phyloP scores from a whole-genome alignment of 2,329 filamentous ascomycete genomes.

The Didymella glomerata region DNA sequence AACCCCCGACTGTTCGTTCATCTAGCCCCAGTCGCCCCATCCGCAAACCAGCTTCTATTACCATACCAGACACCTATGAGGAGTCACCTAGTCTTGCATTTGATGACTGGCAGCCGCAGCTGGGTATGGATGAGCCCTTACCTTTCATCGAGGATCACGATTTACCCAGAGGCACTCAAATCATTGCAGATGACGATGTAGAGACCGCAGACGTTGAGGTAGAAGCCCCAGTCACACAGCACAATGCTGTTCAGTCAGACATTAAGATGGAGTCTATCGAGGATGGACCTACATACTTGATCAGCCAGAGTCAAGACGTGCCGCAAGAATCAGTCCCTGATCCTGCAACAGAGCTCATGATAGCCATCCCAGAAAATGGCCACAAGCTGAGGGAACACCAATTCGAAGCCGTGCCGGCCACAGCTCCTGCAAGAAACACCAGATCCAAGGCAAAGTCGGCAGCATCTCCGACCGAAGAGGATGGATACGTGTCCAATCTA shows the following conservation, averaged over 20 bases:
- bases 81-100: not conserved
- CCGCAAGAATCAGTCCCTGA: slow-evolving; percentile 3
- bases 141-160: slow-evolving; percentile 21
- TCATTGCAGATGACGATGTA: not conserved
- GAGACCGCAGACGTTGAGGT: not conserved
- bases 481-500: slow-evolving; percentile 18
- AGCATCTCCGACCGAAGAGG: slow-evolving; percentile 31
- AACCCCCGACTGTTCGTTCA: not conserved
- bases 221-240: not conserved
- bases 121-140: slow-evolving; percentile 17
- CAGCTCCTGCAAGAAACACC: slow-evolving; percentile 43
- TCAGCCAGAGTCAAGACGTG: slow-evolving; percentile 14
- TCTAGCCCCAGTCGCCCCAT: not conserved
- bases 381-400: slow-evolving; percentile 35
- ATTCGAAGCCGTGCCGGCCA: slow-evolving; percentile 31
- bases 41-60: not conserved
- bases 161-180: not conserved
- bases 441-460: slow-evolving; percentile 43
- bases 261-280: slow-evolving; percentile 47
- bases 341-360: slow-evolving; percentile 23
- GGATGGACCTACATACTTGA: slow-evolving; percentile 25
- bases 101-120: slow-evolving; percentile 13
- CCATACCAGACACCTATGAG: not conserved
- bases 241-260: slow-evolving; percentile 22
- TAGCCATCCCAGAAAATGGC: slow-evolving; percentile 32